Conservation (phyloP, 2,329 filamentous ascomycete species). For the Arthrobotrys iridis region DNA sequence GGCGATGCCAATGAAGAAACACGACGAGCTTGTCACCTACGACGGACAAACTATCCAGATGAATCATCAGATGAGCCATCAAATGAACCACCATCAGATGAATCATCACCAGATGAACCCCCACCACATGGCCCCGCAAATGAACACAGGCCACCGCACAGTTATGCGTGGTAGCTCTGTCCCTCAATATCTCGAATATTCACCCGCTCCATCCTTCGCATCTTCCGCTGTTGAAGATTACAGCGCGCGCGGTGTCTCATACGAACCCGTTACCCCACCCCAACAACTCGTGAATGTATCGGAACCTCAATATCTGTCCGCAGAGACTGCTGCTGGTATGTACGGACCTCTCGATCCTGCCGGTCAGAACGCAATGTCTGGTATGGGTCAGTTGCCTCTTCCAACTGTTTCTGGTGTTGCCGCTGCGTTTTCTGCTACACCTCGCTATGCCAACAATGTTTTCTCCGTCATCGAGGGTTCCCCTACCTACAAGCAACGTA, state of each 20-base stretch:
- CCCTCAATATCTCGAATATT: slow-evolving; percentile 98
- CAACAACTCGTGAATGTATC: slow-evolving; percentile 84
- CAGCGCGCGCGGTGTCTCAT: slow-evolving; percentile 93
- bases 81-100: slow-evolving; percentile 71
- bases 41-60: slow-evolving; percentile 62
- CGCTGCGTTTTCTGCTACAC: slow-evolving; percentile 72
- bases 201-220: slow-evolving; percentile 94
- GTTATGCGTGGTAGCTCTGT: slow-evolving; percentile 86
- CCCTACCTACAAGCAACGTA: slow-evolving; percentile 96
- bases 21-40: slow-evolving; percentile 48
- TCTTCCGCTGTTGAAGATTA: slow-evolving; percentile 99
- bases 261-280: slow-evolving; percentile 94
- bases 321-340: slow-evolving; percentile 88
- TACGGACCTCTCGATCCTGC: slow-evolving; percentile 94
- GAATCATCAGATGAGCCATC: slow-evolving; percentile 63
- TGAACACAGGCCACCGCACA: slow-evolving; percentile 60
- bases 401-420: slow-evolving; percentile 74
- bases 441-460: slow-evolving; percentile 79
- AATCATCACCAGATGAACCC: slow-evolving; percentile 94
- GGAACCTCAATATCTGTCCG: slow-evolving; percentile 96
- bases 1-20: slow-evolving; percentile 50
- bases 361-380: slow-evolving; percentile 78
- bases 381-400: slow-evolving; percentile 89
- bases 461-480: slow-evolving; percentile 98
- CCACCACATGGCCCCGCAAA: slow-evolving; percentile 72